A percentile compares a stretch with the other conserved stretches of the same genome.
These are phyloP conservation scores for Pilaira anomala DNA, from an alignment of 192 early-diverging fungal genomes.

Conservation along the genomic window DNA sequence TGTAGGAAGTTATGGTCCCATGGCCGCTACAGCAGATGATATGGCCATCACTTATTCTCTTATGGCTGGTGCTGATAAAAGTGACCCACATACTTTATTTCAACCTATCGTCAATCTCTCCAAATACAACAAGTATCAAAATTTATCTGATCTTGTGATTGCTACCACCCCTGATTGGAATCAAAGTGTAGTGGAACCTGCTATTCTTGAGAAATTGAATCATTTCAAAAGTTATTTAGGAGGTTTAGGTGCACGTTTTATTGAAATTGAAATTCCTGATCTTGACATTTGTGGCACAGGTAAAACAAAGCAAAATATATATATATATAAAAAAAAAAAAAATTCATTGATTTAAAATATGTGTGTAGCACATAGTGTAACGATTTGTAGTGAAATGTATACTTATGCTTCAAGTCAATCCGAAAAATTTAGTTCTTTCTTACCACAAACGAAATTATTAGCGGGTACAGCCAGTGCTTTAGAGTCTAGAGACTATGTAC, in stretches of 20 bases:
- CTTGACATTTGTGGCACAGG: background rate
- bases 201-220: background rate
- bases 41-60: slow-evolving; percentile 63
- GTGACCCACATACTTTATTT: slow-evolving; percentile 42
- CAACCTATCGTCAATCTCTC: slow-evolving; percentile 40
- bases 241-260: background rate
- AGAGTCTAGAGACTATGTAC: slow-evolving; percentile 45
- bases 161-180: background rate
- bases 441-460: slow-evolving; percentile 44
- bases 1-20: slow-evolving; percentile 62
- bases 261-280: slow-evolving; percentile 11
- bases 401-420: slow-evolving; percentile 30
- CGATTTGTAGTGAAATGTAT: slow-evolving; percentile 61
- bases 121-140: background rate
- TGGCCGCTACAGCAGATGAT: slow-evolving; percentile 66
- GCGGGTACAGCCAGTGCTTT: slow-evolving; percentile 34
- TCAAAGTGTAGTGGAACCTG: background rate
- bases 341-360: background rate
- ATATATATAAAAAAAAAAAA: too few species aligned
- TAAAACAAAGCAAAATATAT: background rate
- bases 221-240: background rate
- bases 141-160: slow-evolving; percentile 8
- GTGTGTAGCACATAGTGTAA: slow-evolving; percentile 56
- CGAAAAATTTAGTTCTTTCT: slow-evolving; percentile 30
- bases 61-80: slow-evolving; percentile 54